phyloP scores from a whole-genome alignment of 2,329 filamentous ascomycete genomes.

The Microdochium paspali region DNA sequence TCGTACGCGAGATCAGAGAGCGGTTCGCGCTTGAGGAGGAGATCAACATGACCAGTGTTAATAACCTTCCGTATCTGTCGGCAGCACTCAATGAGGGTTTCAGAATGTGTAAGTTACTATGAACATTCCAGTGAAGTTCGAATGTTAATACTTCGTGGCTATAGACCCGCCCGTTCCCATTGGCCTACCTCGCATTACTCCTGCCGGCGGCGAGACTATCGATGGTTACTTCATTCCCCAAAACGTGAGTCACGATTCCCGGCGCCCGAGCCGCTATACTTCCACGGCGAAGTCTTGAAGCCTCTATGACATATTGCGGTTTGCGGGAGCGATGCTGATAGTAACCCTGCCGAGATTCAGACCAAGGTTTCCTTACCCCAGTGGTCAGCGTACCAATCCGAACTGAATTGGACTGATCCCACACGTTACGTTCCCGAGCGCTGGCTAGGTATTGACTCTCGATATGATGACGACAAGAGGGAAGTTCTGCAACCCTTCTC shows the following conservation, averaged over 20 bases:
- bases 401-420: conserved; percentile 1
- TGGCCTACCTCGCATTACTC: neutral
- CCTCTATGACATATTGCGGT: too few relatives aligned
- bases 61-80: conserved; percentile 26
- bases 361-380: neutral
- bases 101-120: conserved; percentile 21
- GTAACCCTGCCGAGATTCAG: too few relatives aligned
- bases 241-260: neutral
- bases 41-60: conserved; percentile 24
- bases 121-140: neutral
- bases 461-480: neutral
- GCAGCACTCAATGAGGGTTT: conserved; percentile 32
- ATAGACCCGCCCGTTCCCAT: neutral
- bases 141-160: neutral
- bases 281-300: too few relatives aligned
- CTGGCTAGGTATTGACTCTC: neutral
- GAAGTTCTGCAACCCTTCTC: neutral
- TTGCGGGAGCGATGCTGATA: too few relatives aligned
- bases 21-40: conserved; percentile 25
- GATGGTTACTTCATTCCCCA: neutral
- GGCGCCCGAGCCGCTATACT: neutral
- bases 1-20: conserved; percentile 27
- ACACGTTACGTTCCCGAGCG: neutral
- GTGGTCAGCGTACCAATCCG: conserved; percentile 17
- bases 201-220: neutral